Percentiles rank a stretch among this genome's conserved stretches.
phyloP scores from a whole-genome alignment of 495 filamentous ascomycete species.

The Penicillium simplicissimum region DNA sequence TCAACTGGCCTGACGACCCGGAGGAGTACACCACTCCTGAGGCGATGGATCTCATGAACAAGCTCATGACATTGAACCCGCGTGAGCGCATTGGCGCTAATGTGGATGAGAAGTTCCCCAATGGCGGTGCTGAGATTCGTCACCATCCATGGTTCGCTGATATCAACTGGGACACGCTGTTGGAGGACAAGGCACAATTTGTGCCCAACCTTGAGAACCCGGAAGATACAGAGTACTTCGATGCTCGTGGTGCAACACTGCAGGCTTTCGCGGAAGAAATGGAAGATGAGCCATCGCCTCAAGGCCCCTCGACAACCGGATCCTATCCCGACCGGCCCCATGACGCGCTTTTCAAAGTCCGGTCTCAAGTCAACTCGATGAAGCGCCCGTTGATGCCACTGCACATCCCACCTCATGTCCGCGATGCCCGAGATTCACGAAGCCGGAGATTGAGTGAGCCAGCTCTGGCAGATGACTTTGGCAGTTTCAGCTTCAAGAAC shows the following conservation, averaged over 20 bases:
- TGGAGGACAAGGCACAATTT: slow-evolving; percentile 92
- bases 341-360: slow-evolving; percentile 88
- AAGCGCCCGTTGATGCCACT: slow-evolving; percentile 93
- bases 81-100: slow-evolving; percentile 81
- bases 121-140: slow-evolving; percentile 87
- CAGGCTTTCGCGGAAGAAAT: slow-evolving; percentile 90
- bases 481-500: slow-evolving; percentile 95
- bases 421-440: slow-evolving; percentile 72
- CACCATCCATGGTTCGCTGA: slow-evolving; percentile 86
- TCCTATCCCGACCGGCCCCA: slow-evolving; percentile 76
- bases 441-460: slow-evolving; percentile 90
- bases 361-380: slow-evolving; percentile 76
- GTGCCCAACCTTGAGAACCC: slow-evolving; percentile 91
- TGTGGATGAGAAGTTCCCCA: slow-evolving; percentile 70
- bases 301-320: slow-evolving; percentile 55
- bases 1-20: slow-evolving; percentile 80
- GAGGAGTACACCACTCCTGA: slow-evolving; percentile 75
- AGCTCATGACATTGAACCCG: slow-evolving; percentile 79
- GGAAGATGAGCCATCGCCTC: slow-evolving; percentile 82
- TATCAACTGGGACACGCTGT: slow-evolving; percentile 83
- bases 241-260: slow-evolving; percentile 84
- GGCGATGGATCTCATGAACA: slow-evolving; percentile 91
- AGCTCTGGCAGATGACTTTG: slow-evolving; percentile 86
- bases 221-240: slow-evolving; percentile 98
- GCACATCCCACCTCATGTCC: slow-evolving; percentile 94